These are phyloP conservation scores for Isoetes taiwanensis DNA, from an alignment of 75 land plant species.

Conservation along the genomic window DNA sequence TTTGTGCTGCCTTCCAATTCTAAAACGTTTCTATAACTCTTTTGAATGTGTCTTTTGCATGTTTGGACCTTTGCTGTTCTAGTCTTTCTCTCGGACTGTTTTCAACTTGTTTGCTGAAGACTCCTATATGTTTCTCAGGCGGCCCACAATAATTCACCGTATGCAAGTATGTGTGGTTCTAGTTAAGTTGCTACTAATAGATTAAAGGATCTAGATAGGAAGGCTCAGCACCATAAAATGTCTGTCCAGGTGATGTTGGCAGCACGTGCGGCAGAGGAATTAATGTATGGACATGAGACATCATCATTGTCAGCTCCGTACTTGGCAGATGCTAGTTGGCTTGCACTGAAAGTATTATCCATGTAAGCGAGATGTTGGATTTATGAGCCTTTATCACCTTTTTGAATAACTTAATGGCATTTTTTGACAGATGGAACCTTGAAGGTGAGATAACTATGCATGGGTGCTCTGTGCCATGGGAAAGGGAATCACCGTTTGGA, in stretches of 20 bases:
- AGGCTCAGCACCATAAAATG: not conserved
- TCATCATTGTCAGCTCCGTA: constrained; percentile 53
- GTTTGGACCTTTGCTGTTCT: no score
- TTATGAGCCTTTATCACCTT: not conserved
- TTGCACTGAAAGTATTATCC: constrained; percentile 78
- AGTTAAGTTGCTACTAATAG: not conserved
- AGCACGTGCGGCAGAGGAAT: constrained; percentile 85
- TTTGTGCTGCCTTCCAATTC: no score
- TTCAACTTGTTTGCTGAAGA: constrained; percentile 71
- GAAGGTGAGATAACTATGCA: constrained; percentile 71
- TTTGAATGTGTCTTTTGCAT: no score
- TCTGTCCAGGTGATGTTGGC: constrained; percentile 68
- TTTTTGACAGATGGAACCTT: constrained; percentile 60
- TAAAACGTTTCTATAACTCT: no score
- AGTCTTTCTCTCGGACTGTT: constrained; percentile 62
- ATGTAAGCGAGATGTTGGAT: constrained; percentile 35
- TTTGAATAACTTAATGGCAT: not conserved
- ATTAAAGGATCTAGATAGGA: not conserved
- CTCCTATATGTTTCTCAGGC: constrained; percentile 53
- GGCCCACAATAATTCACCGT: constrained; percentile 72
- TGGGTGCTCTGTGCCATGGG: constrained; percentile 70
- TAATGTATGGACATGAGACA: constrained; percentile 77
- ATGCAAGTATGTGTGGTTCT: constrained; percentile 42
- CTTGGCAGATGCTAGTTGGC: constrained; percentile 85
- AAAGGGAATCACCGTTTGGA: constrained; percentile 34